These are phyloP conservation scores for Russula foetens DNA, from an alignment of 768 basidiomycete genomes.

Conservation along the genomic window DNA sequence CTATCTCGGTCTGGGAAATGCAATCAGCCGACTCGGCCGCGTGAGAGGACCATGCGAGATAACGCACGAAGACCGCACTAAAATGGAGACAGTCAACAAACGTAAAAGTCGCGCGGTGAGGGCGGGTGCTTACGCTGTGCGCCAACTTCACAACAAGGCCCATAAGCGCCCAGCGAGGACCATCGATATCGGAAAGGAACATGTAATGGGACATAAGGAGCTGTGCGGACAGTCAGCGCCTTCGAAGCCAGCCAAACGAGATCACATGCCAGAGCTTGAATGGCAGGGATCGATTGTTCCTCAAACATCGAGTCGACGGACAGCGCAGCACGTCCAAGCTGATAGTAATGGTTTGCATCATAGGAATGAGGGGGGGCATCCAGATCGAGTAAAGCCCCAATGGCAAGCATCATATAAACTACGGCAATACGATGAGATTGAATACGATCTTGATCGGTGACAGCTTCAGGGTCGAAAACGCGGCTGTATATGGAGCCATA, in stretches of 20 bases:
- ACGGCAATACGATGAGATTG: conserved; percentile 50
- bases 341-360: conserved; percentile 52
- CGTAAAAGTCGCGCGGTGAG: conserved; percentile 15
- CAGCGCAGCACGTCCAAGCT: conserved; percentile 50
- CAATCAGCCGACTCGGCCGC: conserved; percentile 10
- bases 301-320: conserved; percentile 58
- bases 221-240: conserved; percentile 32
- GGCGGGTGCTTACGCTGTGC: conserved; percentile 43
- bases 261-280: conserved; percentile 53
- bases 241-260: neutral
- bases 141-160: conserved; percentile 63
- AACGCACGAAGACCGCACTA: conserved; percentile 34
- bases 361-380: conserved; percentile 43
- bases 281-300: conserved; percentile 51
- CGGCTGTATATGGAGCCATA: conserved; percentile 43
- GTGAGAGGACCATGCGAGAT: conserved; percentile 40
- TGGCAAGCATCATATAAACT: conserved; percentile 54
- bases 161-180: conserved; percentile 62
- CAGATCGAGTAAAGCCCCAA: conserved; percentile 56
- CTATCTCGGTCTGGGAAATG: conserved; percentile 52
- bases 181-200: conserved; percentile 41
- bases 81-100: conserved; percentile 11
- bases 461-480: conserved; percentile 40
- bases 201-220: conserved; percentile 46
- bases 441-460: conserved; percentile 32